Evolutionary conservation across 768 basidiomycete genomes (phyloP).

Genomic region (Tricholoma furcatifolium): DNA sequence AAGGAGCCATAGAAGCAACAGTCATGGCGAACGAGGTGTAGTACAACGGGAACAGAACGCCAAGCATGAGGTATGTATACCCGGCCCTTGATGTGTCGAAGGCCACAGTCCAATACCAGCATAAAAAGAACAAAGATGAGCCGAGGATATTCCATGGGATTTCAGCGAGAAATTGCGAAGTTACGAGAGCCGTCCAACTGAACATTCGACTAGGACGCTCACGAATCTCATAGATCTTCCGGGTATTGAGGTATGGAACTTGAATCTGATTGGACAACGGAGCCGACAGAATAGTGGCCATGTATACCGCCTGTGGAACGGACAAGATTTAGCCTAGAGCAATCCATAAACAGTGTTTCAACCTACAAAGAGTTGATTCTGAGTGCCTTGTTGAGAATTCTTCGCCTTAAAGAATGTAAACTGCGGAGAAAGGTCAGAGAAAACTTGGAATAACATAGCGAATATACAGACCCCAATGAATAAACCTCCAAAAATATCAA

Average conservation of each 20-base stretch:
- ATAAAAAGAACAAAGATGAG: conserved; percentile 60
- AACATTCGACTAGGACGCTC: conserved; percentile 68
- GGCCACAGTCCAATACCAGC: conserved; percentile 76
- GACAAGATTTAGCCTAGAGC: background rate
- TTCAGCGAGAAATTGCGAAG: conserved; percentile 55
- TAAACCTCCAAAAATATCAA: conserved; percentile 54
- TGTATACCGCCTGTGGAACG: conserved; percentile 47
- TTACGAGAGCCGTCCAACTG: conserved; percentile 59
- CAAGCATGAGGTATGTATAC: conserved; percentile 57
- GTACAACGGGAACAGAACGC: conserved; percentile 59
- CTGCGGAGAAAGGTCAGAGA: conserved; percentile 16
- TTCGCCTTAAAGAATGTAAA: conserved; percentile 67
- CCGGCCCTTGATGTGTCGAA: conserved; percentile 52
- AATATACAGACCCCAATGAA: conserved; percentile 45
- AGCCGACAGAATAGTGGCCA: conserved; percentile 50
- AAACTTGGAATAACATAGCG: conserved; percentile 1
- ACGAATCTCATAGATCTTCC: conserved; percentile 65
- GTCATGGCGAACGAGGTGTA: conserved; percentile 64
- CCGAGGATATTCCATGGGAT: conserved; percentile 66
- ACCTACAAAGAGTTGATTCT: conserved; percentile 66
- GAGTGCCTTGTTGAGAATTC: conserved; percentile 51
- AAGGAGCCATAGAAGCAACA: conserved; percentile 60
- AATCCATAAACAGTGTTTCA: background rate
- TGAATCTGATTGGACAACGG: conserved; percentile 65
- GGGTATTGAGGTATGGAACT: conserved; percentile 57